Conservation (phyloP, 2,329 filamentous ascomycete genomes). For the Aureobasidium vineae region DNA sequence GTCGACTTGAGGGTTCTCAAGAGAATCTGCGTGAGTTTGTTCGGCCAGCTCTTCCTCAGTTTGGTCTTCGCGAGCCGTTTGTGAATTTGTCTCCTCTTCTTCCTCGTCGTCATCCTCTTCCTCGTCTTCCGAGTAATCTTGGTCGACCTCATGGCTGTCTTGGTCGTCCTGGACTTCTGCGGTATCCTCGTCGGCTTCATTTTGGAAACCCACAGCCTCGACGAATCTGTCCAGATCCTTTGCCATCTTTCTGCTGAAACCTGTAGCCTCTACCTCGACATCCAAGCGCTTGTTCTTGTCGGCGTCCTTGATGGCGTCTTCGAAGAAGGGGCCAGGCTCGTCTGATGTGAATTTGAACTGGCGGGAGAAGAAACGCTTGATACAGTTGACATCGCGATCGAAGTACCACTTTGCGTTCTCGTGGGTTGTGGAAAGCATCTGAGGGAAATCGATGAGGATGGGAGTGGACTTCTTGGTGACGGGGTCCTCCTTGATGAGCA, state of each 20-base stretch:
- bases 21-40: slow-evolving; percentile 1
- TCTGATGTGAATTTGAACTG: slow-evolving; percentile 85
- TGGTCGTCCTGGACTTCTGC: slow-evolving; percentile 41
- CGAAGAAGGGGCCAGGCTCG: slow-evolving; percentile 79
- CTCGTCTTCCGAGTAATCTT: slow-evolving; percentile 34
- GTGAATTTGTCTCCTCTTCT: not conserved
- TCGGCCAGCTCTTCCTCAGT: slow-evolving; percentile 11
- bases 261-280: slow-evolving; percentile 84
- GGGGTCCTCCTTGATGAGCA: slow-evolving; percentile 76
- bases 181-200: slow-evolving; percentile 43
- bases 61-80: slow-evolving; percentile 32
- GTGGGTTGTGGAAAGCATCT: slow-evolving; percentile 96
- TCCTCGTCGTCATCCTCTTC: slow-evolving; percentile 27
- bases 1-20: slow-evolving; percentile 30
- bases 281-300: slow-evolving; percentile 72
- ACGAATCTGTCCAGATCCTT: slow-evolving; percentile 93
- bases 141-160: slow-evolving; percentile 42
- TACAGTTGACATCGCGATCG: slow-evolving; percentile 89
- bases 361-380: slow-evolving; percentile 89
- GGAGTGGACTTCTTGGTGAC: slow-evolving; percentile 52
- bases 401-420: slow-evolving; percentile 96
- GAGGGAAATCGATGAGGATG: slow-evolving; percentile 94
- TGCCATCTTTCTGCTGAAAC: slow-evolving; percentile 95
- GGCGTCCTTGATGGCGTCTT: slow-evolving; percentile 73
- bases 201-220: slow-evolving; percentile 62